phyloP scores from a whole-genome alignment of 139 green algal species.

The Pseudopediastrum boryanum region DNA sequence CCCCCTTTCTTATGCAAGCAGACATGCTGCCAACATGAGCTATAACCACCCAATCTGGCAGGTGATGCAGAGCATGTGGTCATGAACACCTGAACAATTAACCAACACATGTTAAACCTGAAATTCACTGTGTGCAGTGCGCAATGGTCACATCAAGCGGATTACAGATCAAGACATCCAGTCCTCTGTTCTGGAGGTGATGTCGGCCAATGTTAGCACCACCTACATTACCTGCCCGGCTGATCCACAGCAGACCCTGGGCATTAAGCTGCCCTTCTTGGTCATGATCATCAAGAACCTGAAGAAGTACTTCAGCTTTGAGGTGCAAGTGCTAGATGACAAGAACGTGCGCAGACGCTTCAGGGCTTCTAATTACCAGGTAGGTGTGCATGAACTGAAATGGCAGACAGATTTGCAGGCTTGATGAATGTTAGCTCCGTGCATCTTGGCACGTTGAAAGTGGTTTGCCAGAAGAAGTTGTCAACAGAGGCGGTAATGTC shows the following conservation, averaged over 20 bases:
- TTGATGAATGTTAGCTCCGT: no score
- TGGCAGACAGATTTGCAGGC: no score
- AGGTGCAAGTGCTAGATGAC: constrained; percentile 98
- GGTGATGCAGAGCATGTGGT: no score
- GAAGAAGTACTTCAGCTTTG: constrained; percentile 95
- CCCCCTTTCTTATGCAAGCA: no score
- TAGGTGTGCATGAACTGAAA: no score
- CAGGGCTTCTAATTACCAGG: constrained; percentile 98
- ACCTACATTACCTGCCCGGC: constrained; percentile 94
- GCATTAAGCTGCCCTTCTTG: constrained; percentile 97
- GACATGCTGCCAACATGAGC: no score
- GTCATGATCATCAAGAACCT: constrained; percentile 99
- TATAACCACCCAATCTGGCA: no score
- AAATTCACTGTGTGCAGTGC: constrained; percentile 73
- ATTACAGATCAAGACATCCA: constrained; percentile 98
- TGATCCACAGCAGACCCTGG: constrained; percentile 87
- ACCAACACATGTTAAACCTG: no score
- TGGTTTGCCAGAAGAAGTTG: no score
- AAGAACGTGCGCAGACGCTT: constrained; percentile 97
- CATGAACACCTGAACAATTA: no score
- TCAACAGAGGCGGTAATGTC: no score
- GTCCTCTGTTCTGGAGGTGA: constrained; percentile 93
- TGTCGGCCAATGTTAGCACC: constrained; percentile 88
- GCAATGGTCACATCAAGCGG: constrained; percentile 95
- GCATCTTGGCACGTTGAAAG: no score